Conservation (phyloP, 257 asterid species). For the Solanum appendiculatum region DNA sequence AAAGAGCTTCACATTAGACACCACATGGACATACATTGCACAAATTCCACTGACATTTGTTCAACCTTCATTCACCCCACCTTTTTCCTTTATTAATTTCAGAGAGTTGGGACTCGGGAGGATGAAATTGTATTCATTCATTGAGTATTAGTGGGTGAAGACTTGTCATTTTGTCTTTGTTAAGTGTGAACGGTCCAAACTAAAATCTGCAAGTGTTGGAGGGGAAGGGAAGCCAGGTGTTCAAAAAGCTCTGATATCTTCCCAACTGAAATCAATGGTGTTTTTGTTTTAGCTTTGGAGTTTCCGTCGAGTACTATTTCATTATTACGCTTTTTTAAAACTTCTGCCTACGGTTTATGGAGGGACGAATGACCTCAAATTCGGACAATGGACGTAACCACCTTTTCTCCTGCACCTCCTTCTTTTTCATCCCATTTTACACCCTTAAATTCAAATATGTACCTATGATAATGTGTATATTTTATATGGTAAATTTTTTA, state of each 20-base stretch:
- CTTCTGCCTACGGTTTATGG: no score
- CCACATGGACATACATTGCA: no score
- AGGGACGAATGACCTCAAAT: not conserved
- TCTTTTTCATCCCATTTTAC: no score
- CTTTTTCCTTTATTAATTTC: no score
- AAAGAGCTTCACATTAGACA: no score
- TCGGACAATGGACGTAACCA: not conserved
- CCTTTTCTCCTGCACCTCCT: not conserved
- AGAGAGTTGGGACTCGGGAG: not conserved
- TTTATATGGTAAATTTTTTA: not conserved
- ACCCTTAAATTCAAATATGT: no score
- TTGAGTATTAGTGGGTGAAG: not conserved
- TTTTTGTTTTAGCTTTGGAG: conserved; percentile 1
- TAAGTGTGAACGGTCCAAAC: conserved; percentile 5
- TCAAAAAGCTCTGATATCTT: conserved; percentile 40
- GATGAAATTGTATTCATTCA: not conserved
- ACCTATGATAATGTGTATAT: no score
- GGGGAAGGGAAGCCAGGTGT: conserved; percentile 38
- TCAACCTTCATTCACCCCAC: no score
- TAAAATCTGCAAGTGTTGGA: not conserved
- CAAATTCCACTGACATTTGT: conserved; percentile 34
- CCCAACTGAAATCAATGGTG: conserved; percentile 33
- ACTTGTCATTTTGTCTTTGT: not conserved
- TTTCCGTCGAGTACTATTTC: no score
- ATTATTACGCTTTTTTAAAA: no score